phyloP scores from a whole-genome alignment of 163 green algal species.

The Volvox carteri region DNA sequence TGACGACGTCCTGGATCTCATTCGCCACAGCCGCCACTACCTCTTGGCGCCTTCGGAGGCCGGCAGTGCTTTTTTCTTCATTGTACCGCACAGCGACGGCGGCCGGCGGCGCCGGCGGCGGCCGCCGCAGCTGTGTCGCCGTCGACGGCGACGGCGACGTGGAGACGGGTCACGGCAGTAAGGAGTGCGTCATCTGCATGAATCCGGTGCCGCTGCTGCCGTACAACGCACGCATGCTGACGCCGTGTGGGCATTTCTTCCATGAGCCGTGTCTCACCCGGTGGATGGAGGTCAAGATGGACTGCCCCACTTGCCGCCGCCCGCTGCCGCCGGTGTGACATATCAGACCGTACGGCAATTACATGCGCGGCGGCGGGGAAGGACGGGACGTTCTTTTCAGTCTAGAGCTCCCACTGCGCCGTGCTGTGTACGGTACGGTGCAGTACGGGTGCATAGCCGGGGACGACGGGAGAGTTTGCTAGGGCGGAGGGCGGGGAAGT shows the following conservation, averaged over 20 bases:
- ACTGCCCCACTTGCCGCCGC: slow-evolving; percentile 88
- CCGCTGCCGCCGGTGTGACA: slow-evolving; percentile 71
- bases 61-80: neutral
- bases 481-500: too few species aligned
- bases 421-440: too few species aligned
- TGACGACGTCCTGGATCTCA: neutral
- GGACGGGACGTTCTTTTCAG: too few species aligned
- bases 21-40: neutral
- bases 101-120: neutral
- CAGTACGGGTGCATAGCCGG: too few species aligned
- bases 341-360: too few species aligned
- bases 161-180: slow-evolving; percentile 58
- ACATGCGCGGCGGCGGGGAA: too few species aligned
- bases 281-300: slow-evolving; percentile 91
- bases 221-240: slow-evolving; percentile 74
- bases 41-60: neutral
- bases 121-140: neutral
- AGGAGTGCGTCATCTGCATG: slow-evolving; percentile 96
- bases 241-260: slow-evolving; percentile 91
- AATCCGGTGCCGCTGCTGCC: slow-evolving; percentile 68
- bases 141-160: slow-evolving; percentile 46
- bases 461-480: too few species aligned
- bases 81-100: neutral
- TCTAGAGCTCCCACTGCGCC: too few species aligned
- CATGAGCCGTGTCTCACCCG: slow-evolving; percentile 84